These are phyloP conservation scores for Corchorus capsularis DNA, from an alignment of 345 rosid species.

Conservation along the genomic window DNA sequence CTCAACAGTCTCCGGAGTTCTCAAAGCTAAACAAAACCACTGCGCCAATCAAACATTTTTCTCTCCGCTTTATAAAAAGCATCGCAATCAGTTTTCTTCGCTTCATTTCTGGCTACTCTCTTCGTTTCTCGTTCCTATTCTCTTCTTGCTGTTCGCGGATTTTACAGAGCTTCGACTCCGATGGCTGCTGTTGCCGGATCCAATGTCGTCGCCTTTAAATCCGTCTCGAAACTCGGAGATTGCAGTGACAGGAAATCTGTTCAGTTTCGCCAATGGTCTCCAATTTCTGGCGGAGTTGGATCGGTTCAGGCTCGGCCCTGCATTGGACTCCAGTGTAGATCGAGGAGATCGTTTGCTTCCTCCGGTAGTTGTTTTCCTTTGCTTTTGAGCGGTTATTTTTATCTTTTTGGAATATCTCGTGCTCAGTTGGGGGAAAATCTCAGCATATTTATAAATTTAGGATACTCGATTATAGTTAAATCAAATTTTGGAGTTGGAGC, in stretches of 20 bases:
- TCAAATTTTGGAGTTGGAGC: not conserved
- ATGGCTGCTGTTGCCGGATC: constrained; percentile 72
- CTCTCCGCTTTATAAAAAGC: constrained; percentile 14
- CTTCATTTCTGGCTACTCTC: constrained; percentile 45
- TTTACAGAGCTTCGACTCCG: constrained; percentile 30
- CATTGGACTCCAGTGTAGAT: constrained; percentile 43
- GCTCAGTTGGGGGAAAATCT: not conserved
- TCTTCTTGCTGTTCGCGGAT: constrained; percentile 29
- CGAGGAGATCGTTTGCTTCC: constrained; percentile 45
- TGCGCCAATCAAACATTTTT: not conserved
- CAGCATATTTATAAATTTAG: not conserved
- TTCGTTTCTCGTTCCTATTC: constrained; percentile 25
- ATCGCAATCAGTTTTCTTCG: not conserved
- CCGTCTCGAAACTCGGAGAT: constrained; percentile 35
- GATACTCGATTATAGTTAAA: not conserved
- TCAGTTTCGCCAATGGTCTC: constrained; percentile 52
- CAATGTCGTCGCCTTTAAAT: constrained; percentile 48
- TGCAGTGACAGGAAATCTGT: constrained; percentile 36
- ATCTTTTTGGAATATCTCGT: not conserved
- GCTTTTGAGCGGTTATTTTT: not conserved
- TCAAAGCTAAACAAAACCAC: constrained; percentile 32
- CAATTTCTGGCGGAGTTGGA: constrained; percentile 31
- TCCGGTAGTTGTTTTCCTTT: constrained; percentile 46
- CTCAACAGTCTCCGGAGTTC: constrained; percentile 30
- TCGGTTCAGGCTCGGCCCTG: constrained; percentile 38